phyloP scores from a whole-genome alignment of 305 asterid genomes.

The Vinca major region DNA sequence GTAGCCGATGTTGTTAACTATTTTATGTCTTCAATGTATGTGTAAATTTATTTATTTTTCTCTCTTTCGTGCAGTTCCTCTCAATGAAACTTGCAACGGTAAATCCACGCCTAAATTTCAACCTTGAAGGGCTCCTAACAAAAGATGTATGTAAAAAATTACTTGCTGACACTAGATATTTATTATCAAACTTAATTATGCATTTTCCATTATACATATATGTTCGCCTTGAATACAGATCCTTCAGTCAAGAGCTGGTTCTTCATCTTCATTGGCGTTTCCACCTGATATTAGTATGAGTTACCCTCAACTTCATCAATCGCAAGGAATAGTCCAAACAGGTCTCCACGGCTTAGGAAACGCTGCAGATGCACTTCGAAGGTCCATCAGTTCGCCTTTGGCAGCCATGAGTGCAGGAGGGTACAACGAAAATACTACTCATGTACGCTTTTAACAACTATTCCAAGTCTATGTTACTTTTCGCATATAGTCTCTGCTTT shows the following conservation, averaged over 20 bases:
- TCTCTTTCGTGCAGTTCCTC: constrained; percentile 52
- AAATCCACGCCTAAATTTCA: constrained; percentile 61
- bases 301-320: constrained; percentile 43
- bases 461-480: neutral
- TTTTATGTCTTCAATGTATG: neutral
- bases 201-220: neutral
- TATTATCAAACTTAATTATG: neutral
- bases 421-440: constrained; percentile 41
- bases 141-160: constrained; percentile 54
- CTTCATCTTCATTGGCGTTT: constrained; percentile 44
- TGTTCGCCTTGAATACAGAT: constrained; percentile 32
- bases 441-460: constrained; percentile 28
- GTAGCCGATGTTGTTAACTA: neutral
- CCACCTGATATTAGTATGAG: constrained; percentile 47
- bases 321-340: constrained; percentile 44
- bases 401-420: neutral
- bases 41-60: neutral
- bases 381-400: neutral
- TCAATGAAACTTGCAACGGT: constrained; percentile 98
- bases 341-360: constrained; percentile 6
- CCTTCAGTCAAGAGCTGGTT: constrained; percentile 49
- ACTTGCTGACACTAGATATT: neutral
- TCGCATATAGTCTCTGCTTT: neutral
- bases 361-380: constrained; percentile 7
- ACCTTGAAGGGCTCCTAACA: constrained; percentile 57